phyloP scores from a whole-genome alignment of 2,329 filamentous ascomycete species.

The Verticillium nubilum region DNA sequence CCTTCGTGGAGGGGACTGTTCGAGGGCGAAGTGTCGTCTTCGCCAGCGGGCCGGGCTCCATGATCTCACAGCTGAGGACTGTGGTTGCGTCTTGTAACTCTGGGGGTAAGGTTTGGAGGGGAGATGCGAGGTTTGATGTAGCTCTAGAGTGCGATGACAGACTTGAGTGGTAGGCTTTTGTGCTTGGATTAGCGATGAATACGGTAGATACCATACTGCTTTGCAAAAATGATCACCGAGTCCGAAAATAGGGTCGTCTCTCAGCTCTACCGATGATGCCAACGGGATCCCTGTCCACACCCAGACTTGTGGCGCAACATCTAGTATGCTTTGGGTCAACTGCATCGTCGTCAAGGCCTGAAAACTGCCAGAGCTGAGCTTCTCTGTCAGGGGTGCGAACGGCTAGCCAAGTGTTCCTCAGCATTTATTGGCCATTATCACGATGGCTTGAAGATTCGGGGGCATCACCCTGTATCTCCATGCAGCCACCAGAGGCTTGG shows the following conservation, averaged over 20 bases:
- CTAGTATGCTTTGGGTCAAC: not conserved
- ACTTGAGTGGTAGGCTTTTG: constrained; percentile 31
- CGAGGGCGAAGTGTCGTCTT: constrained; percentile 48
- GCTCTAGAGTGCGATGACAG: constrained; percentile 55
- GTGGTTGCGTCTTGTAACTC: constrained; percentile 49
- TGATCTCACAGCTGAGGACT: constrained; percentile 50
- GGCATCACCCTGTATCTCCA: not conserved
- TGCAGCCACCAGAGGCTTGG: not conserved
- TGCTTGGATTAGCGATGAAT: not conserved
- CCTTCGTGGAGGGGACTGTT: constrained; percentile 41
- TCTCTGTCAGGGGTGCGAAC: not conserved
- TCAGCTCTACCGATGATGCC: not conserved
- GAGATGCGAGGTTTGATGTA: constrained; percentile 50
- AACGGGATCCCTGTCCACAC: not conserved
- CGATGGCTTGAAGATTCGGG: not conserved
- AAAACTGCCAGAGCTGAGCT: not conserved
- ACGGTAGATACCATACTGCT: not conserved
- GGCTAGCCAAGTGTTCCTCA: not conserved
- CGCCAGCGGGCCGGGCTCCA: constrained; percentile 53
- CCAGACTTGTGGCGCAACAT: not conserved
- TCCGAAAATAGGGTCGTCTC: too few relatives aligned
- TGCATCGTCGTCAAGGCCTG: not conserved
- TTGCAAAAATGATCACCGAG: too few relatives aligned
- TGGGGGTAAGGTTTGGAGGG: constrained; percentile 47
- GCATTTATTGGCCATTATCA: not conserved